Conservation (phyloP, 345 rosid genomes). For the Cardamine occulta region DNA sequence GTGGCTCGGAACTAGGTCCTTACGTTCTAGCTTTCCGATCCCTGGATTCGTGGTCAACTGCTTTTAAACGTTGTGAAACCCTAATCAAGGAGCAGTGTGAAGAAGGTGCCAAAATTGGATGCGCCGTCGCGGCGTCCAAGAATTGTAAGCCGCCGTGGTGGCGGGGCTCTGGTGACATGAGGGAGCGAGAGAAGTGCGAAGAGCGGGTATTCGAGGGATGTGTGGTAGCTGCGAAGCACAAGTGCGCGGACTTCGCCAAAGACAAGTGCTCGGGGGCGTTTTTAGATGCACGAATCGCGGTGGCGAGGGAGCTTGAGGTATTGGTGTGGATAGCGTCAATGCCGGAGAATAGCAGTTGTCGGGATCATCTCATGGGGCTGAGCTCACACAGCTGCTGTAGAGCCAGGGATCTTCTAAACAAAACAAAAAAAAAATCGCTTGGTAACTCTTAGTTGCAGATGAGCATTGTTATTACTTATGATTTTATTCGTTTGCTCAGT, state of each 20-base stretch:
- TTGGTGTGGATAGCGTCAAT: slow-evolving; percentile 52
- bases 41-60: slow-evolving; percentile 62
- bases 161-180: slow-evolving; percentile 54
- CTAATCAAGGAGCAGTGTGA: slow-evolving; percentile 68
- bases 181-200: slow-evolving; percentile 76
- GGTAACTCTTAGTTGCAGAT: background rate
- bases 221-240: slow-evolving; percentile 60
- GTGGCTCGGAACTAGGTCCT: slow-evolving; percentile 45
- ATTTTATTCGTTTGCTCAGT: background rate
- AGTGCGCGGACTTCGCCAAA: slow-evolving; percentile 68
- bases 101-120: slow-evolving; percentile 78
- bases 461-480: background rate
- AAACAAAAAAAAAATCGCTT: background rate
- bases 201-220: slow-evolving; percentile 73
- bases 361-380: slow-evolving; percentile 30
- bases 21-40: slow-evolving; percentile 73
- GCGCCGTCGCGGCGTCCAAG: slow-evolving; percentile 75
- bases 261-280: slow-evolving; percentile 60
- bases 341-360: slow-evolving; percentile 47
- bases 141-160: slow-evolving; percentile 89
- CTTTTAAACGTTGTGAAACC: slow-evolving; percentile 54
- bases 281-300: slow-evolving; percentile 66
- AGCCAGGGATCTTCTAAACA: slow-evolving; percentile 52
- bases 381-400: slow-evolving; percentile 36
- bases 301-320: slow-evolving; percentile 40